phyloP scores from a whole-genome alignment of 306 rosid species.

The Casuarina glauca region DNA sequence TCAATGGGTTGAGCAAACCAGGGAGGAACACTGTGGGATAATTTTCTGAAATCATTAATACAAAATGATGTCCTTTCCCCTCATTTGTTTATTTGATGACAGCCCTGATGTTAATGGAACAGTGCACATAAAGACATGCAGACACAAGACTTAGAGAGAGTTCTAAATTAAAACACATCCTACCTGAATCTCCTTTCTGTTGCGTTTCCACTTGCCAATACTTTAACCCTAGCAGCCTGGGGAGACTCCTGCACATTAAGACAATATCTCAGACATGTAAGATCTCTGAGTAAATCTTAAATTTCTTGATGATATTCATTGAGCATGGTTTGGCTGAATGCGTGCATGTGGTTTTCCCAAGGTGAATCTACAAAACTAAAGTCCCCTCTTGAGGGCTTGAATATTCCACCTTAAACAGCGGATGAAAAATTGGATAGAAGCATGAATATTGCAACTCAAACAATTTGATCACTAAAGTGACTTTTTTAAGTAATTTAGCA shows the following conservation, averaged over 20 bases:
- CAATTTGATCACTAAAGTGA: not conserved
- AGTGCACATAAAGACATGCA: not conserved
- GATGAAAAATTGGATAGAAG: not conserved
- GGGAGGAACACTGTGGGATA: not conserved
- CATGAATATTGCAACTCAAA: not conserved
- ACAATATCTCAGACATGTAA: conserved; percentile 20
- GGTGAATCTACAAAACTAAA: not conserved
- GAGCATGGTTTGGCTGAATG: not conserved
- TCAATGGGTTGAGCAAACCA: not conserved
- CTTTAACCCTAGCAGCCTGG: conserved; percentile 98
- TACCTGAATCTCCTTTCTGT: conserved; percentile 98
- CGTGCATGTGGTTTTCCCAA: not conserved
- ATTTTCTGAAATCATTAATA: not conserved
- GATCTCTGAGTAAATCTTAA: not conserved
- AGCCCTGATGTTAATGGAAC: not conserved
- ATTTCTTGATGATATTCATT: not conserved
- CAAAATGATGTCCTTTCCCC: not conserved
- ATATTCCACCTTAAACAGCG: not conserved
- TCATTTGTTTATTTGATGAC: not conserved
- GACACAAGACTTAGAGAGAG: not conserved
- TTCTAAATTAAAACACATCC: not conserved
- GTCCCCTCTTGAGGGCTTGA: not conserved
- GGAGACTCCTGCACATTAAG: conserved; percentile 77
- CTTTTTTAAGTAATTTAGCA: not conserved
- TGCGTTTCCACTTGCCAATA: conserved; percentile 95